A percentile compares a stretch with the other conserved stretches of the same genome.
These are phyloP conservation scores for grape (Vitis vinifera) DNA, from an alignment of 164 flowering plant genomes.

Conservation along the genomic window ASM3070453v1 NC_081818.1:8519001-8519500, in stretches of 20 bases:
- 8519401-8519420: too few species aligned
- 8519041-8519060: too few species aligned
- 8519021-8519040: too few species aligned
- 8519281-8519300: constrained; percentile 2
- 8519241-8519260: constrained; percentile 89
- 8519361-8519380: too few species aligned
- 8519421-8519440: too few species aligned
- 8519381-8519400: too few species aligned
- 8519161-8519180: constrained; percentile 94
- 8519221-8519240: constrained; percentile 85
- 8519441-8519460: too few species aligned
- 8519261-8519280: constrained; percentile 45
- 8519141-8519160: constrained; percentile 66
- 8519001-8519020: too few species aligned
- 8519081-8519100: background rate
- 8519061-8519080: too few species aligned
- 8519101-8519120: background rate
- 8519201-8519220: constrained; percentile 90
- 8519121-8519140: constrained; percentile 45
- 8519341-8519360: too few species aligned
- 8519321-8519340: background rate
- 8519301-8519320: background rate
- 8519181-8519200: constrained; percentile 89
- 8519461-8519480: too few species aligned
- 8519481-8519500: too few species aligned